These are phyloP conservation scores for Plantago ovata DNA, from an alignment of 257 asterid species.

Conservation along the genomic window DNA sequence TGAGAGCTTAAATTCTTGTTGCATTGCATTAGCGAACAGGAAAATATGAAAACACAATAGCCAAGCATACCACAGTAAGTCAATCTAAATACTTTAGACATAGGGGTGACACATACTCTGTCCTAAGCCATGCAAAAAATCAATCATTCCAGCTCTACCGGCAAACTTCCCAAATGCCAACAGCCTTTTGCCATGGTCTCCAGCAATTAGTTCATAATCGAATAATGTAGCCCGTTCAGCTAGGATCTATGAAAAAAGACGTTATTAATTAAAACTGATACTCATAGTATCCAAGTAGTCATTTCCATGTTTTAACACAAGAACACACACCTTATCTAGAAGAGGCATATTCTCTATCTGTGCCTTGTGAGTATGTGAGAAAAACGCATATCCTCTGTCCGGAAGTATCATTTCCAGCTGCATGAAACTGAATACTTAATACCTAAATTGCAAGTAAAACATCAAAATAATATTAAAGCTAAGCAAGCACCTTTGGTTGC, in stretches of 20 bases:
- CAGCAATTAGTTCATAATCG: slow-evolving; percentile 93
- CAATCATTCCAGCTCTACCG: slow-evolving; percentile 93
- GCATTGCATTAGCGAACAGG: background rate
- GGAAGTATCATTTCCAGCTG: slow-evolving; percentile 98
- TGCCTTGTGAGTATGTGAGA: slow-evolving; percentile 97
- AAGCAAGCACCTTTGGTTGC: slow-evolving; percentile 71
- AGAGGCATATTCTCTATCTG: slow-evolving; percentile 93
- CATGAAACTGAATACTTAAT: slow-evolving; percentile 21
- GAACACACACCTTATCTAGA: slow-evolving; percentile 74
- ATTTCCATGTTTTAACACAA: slow-evolving; percentile 1
- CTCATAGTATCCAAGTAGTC: background rate
- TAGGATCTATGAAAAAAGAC: slow-evolving; percentile 44
- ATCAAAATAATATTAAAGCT: slow-evolving; percentile 1
- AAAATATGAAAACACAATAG: background rate
- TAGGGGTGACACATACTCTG: slow-evolving; percentile 42
- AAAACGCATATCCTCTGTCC: slow-evolving; percentile 78
- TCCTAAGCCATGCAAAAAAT: slow-evolving; percentile 80
- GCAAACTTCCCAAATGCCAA: slow-evolving; percentile 94
- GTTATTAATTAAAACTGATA: slow-evolving; percentile 7
- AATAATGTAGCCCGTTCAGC: slow-evolving; percentile 76
- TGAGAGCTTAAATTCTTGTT: background rate
- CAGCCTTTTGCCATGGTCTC: slow-evolving; percentile 77
- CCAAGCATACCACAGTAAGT: no score
- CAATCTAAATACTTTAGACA: background rate
- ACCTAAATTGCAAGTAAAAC: background rate